phyloP scores from a whole-genome alignment of 2,329 filamentous ascomycete species.

The Nemania abortiva region DNA sequence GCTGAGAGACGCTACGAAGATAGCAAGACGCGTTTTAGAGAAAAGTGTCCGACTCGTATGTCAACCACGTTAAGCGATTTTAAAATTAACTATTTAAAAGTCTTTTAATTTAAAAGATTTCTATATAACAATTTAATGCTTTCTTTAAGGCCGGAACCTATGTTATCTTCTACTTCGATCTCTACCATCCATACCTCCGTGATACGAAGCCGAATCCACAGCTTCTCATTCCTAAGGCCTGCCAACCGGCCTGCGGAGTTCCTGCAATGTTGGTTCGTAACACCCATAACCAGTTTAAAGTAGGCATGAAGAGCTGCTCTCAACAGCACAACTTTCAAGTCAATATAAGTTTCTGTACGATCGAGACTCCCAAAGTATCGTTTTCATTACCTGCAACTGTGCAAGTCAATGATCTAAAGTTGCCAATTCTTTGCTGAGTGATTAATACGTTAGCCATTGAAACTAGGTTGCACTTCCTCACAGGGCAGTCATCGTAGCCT shows the following conservation, averaged over 20 bases:
- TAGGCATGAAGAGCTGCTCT: constrained; percentile 5
- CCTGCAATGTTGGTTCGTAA: constrained; percentile 8
- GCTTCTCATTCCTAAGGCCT: too few relatives aligned
- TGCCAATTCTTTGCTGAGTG: constrained; percentile 16
- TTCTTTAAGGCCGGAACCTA: too few relatives aligned
- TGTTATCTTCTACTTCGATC: too few relatives aligned
- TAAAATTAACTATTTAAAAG: too few relatives aligned
- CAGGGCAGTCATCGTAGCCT: constrained; percentile 40
- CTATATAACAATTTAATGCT: too few relatives aligned
- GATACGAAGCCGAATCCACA: too few relatives aligned
- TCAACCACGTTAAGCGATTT: too few relatives aligned
- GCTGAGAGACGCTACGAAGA: too few relatives aligned
- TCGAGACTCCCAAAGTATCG: constrained; percentile 19
- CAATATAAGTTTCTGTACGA: constrained; percentile 23
- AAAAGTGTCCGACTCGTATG: too few relatives aligned
- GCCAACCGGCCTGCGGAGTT: neutral
- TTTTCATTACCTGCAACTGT: constrained; percentile 20
- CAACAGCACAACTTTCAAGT: constrained; percentile 10
- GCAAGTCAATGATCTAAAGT: constrained; percentile 24
- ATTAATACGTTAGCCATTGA: constrained; percentile 33
- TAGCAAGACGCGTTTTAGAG: too few relatives aligned
- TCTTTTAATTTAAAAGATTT: too few relatives aligned
- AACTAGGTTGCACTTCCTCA: constrained; percentile 38
- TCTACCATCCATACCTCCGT: too few relatives aligned
- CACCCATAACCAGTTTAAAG: constrained; percentile 7